Evolutionary conservation across 768 basidiomycete species (phyloP), one percentile per base, ranked within the genome.

Genomic region (Ramaria rubella): DNA sequence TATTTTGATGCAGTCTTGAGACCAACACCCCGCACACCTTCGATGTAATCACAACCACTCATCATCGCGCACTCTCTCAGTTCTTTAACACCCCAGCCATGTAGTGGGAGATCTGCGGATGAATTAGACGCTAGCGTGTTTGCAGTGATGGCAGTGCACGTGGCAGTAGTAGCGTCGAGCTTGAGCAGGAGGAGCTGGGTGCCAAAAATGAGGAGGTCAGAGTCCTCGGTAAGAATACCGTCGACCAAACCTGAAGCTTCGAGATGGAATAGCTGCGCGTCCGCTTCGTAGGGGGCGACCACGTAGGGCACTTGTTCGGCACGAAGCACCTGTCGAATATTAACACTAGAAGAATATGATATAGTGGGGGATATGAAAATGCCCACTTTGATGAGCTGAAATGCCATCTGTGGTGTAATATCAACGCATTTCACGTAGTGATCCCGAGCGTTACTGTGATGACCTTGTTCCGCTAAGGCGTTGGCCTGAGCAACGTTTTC

Each of bases 251-350:
- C 91, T 42, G 75, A 69, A 49, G 81, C 81, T 66, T 98, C 96
- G 43, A 99, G 80, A 70, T 87, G 97, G 44, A 91, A 87, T 56
- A 99, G 80, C 69, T 99, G 96, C 1, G 96, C 93, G 65, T 99
- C 96, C 0, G 96, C 96, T 75, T 99, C 96, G 69, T 98, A 99
- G 0, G 96, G 96, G 4, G 96, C 95, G 17, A 98, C 96, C 36
- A 98, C 75, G 66, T 95, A 96, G 19, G 79, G 68, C 7, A 98
- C 80, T 17, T 73, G 71, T 65, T 96, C 94, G 11, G 87, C 89
- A 48, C 80, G 80, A 30, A 99, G 76, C 11, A 90, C 94, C 94
- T 98, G 61, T 9, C n/a, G 56, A n/a, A 29, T 55, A 33, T 42
- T 19, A 17, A n/a, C 38, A 15, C 29, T 12, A 4, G 33, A 53